Conservation (phyloP, 148 eudicot species). For the Rhododendron molle region DNA sequence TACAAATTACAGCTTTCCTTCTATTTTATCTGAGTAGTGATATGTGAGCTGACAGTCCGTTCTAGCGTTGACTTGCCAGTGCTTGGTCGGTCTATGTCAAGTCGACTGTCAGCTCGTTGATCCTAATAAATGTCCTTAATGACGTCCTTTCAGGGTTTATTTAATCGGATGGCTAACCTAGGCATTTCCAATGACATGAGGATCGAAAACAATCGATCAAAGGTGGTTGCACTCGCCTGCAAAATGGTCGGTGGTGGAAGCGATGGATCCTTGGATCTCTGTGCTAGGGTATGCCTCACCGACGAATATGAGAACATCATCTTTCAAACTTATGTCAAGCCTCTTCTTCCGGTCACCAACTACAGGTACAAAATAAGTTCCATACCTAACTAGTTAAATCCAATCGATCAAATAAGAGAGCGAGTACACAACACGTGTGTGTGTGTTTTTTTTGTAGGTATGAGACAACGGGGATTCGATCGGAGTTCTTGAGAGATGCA, state of each 20-base stretch:
- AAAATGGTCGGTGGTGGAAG: slow-evolving; percentile 94
- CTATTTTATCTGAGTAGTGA: background rate
- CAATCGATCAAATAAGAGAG: background rate
- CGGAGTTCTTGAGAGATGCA: slow-evolving; percentile 74
- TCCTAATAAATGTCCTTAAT: background rate
- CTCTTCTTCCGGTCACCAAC: slow-evolving; percentile 66
- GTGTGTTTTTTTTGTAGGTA: slow-evolving; percentile 37
- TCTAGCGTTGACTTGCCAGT: background rate
- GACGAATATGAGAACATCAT: slow-evolving; percentile 71
- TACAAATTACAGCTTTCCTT: background rate
- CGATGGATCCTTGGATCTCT: slow-evolving; percentile 81
- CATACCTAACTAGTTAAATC: background rate
- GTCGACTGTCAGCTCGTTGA: background rate
- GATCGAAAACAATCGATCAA: slow-evolving; percentile 49
- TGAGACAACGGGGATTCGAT: slow-evolving; percentile 73
- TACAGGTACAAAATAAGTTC: slow-evolving; percentile 44
- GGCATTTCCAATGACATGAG: slow-evolving; percentile 59
- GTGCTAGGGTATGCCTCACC: slow-evolving; percentile 77
- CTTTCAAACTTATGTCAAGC: slow-evolving; percentile 74
- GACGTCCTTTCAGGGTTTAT: slow-evolving; percentile 34
- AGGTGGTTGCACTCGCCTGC: slow-evolving; percentile 71
- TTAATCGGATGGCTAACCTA: slow-evolving; percentile 54
- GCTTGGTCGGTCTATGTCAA: background rate
- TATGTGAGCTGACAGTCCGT: background rate
- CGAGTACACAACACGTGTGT: background rate